Base-by-base conservation (phyloP, 805 yeast species). In the Pichia pseudocactophila region DNA sequence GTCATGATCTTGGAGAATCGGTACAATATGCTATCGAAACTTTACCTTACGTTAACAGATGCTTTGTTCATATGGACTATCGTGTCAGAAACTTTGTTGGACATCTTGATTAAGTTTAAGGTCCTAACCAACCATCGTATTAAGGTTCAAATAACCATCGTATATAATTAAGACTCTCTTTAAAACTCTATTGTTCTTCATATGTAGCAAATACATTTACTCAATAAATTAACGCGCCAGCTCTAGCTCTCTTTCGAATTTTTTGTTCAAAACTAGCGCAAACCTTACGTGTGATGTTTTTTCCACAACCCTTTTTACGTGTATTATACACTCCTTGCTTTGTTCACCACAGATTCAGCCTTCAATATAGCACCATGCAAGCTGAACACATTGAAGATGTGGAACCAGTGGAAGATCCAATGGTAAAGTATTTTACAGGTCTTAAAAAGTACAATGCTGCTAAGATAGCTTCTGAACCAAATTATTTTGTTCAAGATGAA, bases 1-100 rank as follows among this genome's bases (percentile, higher is more conserved):
- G 79, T 41, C 94, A 84, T 58, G 94, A 84, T 56, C 67, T 84
- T 30, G 94, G 86, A 3, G 94, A 83, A 58, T 80, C 89, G 0
- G 62, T 84, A 36, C 94, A 84, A 59, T 84, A 82, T 54, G 83
- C 92, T 1, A 68, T 84, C 20, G 94, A 84, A 50, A 76, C 88
- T 0, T 63, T 84, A 45, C 88, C 90, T 0, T 73, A 68, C 58
- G 88, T 84, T 2, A 90, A 84, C 55, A 66, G 94, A 40, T 87
- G 89, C 2, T 84, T 80, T 66, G 92, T 84, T 15, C 94, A 84
- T 56, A 69, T 83, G 27, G 94, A 84, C 52, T 78, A 78, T 46
- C 58, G 59, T 35, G 69, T 59, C 15, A 57, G 60, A 11, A 68
- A 68, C 46, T 67, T 53, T 50, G 50, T 50, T 34, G 71, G 71